Conservation (phyloP, 148 eudicot species). For the Suaeda aralocaspica region DNA sequence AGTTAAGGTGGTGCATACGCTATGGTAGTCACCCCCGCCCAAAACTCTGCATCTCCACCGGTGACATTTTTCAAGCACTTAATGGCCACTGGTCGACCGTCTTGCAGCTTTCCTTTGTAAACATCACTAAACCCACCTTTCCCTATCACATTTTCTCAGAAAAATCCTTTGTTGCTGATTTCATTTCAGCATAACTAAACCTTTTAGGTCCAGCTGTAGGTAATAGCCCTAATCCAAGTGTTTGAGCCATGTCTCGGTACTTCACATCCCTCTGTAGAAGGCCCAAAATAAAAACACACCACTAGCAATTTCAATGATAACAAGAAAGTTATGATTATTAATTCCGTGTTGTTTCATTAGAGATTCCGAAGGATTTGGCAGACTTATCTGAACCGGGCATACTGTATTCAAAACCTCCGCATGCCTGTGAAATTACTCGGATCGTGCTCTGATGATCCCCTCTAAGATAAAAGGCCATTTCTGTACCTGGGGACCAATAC, state of each 20-base stretch:
- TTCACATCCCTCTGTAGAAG: constrained; percentile 66
- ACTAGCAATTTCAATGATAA: constrained; percentile 51
- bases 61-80: constrained; percentile 60
- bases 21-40: constrained; percentile 87
- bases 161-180: constrained; percentile 57
- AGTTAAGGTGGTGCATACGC: constrained; percentile 93
- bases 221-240: constrained; percentile 73
- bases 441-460: constrained; percentile 49
- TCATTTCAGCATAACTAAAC: constrained; percentile 58
- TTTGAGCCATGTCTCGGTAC: constrained; percentile 86
- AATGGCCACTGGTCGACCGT: constrained; percentile 68
- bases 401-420: constrained; percentile 48
- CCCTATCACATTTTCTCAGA: constrained; percentile 47
- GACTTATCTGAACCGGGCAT: constrained; percentile 50
- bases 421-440: constrained; percentile 51
- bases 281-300: constrained; percentile 70
- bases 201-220: constrained; percentile 77
- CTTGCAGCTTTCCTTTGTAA: constrained; percentile 62
- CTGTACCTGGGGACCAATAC: constrained; percentile 59
- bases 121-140: constrained; percentile 82
- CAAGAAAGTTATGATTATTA: constrained; percentile 48
- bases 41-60: constrained; percentile 71
- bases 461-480: constrained; percentile 44
- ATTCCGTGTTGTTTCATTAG: constrained; percentile 56
- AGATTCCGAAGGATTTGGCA: constrained; percentile 58